Base-by-base conservation (phyloP, 2,329 filamentous ascomycete genomes). In the Fusarium xylarioides region DNA sequence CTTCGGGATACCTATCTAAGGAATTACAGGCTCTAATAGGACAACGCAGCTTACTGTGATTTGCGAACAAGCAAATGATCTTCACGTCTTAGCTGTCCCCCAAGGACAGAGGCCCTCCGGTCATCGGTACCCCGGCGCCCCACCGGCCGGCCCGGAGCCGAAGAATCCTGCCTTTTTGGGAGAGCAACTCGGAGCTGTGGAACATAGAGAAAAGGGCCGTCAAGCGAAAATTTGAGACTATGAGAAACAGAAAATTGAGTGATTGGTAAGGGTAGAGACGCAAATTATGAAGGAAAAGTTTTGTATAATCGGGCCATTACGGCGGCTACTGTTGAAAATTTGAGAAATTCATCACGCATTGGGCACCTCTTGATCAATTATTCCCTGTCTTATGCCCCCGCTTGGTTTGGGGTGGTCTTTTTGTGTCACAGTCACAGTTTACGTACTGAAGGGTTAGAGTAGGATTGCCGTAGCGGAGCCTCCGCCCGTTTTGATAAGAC, bases 391-490 rank as follows among this genome's bases (percentile, higher is more conserved):
- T 59, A 69, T 65, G 58, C 42, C 66, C 65, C 66, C 66, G 66
- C 66, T 70, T 59, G 32, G 44, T 59, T 70, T 69, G 65, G 50
- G 35, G 32, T 37, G 42, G 11, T 38, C 43, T 53, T 64, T 52
- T 52, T 52, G 46, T 69, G 66, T 69, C 68, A 71, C 68, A 66
- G 59, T 62, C 55, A 50, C 55, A 37, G 11, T 58, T 58, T 58
- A 50, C 42, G 40, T 50, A 37, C 32, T 23, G 40, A 58, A n/a
- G 53, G 37, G 23, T 59, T 56, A 55, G 62, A 63, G 67, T 69
- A 75, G 74, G 74, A 75, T 68, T 76, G 58, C 65, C 68, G 54
- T 66, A 70, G 70, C 63, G 63, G 62, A 68, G 63, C 66, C 63
- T 63, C 55, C 66, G 38, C 59, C 28, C 46, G 54, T 54, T n/a